Conservation (phyloP, 371 early-diverging fungal species). For the Mucor irregularis region DNA sequence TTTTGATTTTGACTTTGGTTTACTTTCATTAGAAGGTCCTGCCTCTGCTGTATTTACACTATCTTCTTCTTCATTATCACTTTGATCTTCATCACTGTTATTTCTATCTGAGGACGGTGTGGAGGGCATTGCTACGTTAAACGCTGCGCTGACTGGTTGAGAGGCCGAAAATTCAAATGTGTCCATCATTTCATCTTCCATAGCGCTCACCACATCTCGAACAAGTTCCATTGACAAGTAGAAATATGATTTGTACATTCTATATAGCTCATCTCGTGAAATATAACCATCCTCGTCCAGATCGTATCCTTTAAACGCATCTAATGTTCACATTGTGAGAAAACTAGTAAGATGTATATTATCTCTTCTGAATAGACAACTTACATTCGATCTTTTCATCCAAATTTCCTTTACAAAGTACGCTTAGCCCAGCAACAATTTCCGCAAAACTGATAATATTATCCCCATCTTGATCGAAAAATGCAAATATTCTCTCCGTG, state of each 20-base stretch:
- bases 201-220: constrained; percentile 84
- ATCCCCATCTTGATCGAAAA: constrained; percentile 87
- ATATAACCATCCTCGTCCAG: constrained; percentile 87
- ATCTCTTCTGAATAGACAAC: constrained; percentile 9
- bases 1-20: constrained; percentile 1
- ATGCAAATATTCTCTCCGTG: constrained; percentile 84
- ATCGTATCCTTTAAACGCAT: constrained; percentile 91
- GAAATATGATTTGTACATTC: constrained; percentile 91
- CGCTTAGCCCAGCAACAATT: constrained; percentile 80
- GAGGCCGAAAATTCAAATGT: constrained; percentile 85
- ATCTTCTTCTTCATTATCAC: background rate
- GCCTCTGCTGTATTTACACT: constrained; percentile 4
- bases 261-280: constrained; percentile 81
- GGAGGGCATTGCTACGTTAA: constrained; percentile 80
- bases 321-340: constrained; percentile 38
- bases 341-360: background rate
- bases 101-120: constrained; percentile 23
- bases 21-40: constrained; percentile 12
- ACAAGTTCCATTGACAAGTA: constrained; percentile 87
- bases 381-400: constrained; percentile 86
- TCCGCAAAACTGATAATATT: constrained; percentile 78
- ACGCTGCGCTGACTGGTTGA: constrained; percentile 93
- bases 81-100: constrained; percentile 4
- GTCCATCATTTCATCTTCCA: constrained; percentile 91
- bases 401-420: constrained; percentile 84